Base-by-base conservation (phyloP, 176 grass and related monocot genomes). In the Pharus latifolius region DNA sequence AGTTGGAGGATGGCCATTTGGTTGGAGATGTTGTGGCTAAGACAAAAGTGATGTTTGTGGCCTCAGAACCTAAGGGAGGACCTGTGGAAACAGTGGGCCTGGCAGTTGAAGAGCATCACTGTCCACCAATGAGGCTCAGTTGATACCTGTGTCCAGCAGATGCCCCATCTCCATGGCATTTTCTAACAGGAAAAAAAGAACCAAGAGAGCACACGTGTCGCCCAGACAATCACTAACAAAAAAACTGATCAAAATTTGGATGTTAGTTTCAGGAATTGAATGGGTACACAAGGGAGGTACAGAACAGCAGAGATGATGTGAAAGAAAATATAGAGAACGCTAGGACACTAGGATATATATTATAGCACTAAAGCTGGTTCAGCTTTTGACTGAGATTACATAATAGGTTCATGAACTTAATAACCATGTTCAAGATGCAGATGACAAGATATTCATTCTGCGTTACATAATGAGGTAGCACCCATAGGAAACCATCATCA, bases 1-100 rank as follows among this genome's bases (percentile, higher is more conserved):
- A 20, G 53, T 6, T 61, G 56, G 75, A 44, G 51, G 54, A 77
- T 68, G 59, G 63, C 70, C 76, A 85, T 82, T 70, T 82, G 78
- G 78, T 46, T 72, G 65, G 49, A 76, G 42, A 35, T 67, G 70
- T 49, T 82, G 56, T 78, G 81, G 81, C 66, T 64, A 75, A 69
- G 70, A 60, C 64, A 69, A 27, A 40, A 76, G 70, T 64, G 83
- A 54, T 57, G 77, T 67, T 61, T 79, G 47, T 78, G 72, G 69
- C 49, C 73, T 57, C 70, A 75, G 17, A 33, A n/a, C 32, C 26
- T 3, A 6, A 62, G 60, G 20, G 17, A 26, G 29, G 52, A 28
- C 59, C 17, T 49, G 78, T 81, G 69, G 69, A 74, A 59, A 67
- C 40, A 22, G 30, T 57, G 17, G 48, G 31, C n/a, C 69, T 59